Evolutionary conservation across 345 rosid species (phyloP), one percentile per base, ranked within the genome.

Genomic region (Ailanthus altissimus): DNA sequence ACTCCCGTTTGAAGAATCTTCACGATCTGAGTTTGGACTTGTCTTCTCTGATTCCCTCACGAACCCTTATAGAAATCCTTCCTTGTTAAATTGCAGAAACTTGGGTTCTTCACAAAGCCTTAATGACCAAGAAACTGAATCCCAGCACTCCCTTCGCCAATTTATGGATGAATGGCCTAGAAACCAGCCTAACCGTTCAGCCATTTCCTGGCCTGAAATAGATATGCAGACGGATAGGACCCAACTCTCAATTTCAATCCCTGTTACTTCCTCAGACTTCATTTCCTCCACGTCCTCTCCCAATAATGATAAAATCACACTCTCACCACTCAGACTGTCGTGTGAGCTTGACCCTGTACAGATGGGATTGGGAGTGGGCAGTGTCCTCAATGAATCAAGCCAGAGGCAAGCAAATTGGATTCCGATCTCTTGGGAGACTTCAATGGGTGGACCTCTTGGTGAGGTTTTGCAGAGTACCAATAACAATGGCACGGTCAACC

Each of bases 381-480:
- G 80, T 72, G 74, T 70, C 13, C 71, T 80, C 40, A 77, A 75
- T 54, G 89, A 82, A 65, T 64, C 80, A 6, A 79, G 57, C 78
- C 86, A 79, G 21, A 89, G 83, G 85, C 89, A 84, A 72, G 72
- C 87, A 15, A 86, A 81, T 75, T 85, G 88, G 90, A 81, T 86
- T 36, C 90, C 93, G 12, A 74, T 86, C 73, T 80, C 92, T 5
- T 88, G 92, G 92, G 94, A 84, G 79, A 76, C 80, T 16, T 85
- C 91, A 36, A 67, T 91, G 87, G 92, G 96, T 12, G 96, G 96
- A 23, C 93, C 96, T 9, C 93, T 91, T 25, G 93, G 90, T 6
- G 96, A 91, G 77, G 96, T 89, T 50, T 47, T 91, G 83, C 86
- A 91, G 45, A 85, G 45, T 64, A 84, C 86, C 13, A 85, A 57